phyloP scores from a whole-genome alignment of 352 stramenopile species.

The Globisporangium viniferum region DNA sequence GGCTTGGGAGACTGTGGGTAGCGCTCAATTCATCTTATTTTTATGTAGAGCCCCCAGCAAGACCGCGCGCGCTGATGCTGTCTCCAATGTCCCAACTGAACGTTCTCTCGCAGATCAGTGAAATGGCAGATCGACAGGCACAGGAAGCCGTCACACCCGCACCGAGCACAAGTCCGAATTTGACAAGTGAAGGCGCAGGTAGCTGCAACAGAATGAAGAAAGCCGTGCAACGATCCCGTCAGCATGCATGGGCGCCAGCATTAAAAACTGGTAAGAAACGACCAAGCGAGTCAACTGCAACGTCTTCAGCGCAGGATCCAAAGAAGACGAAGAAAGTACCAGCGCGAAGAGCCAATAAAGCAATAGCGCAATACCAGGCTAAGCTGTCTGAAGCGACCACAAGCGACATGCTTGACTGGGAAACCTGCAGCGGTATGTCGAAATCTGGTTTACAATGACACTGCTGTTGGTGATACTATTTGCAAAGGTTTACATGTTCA shows the following conservation, averaged over 20 bases:
- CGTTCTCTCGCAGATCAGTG: constrained; percentile 75
- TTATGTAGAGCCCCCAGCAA: background rate
- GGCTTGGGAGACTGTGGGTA: too few relatives aligned
- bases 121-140: constrained; percentile 43
- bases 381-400: background rate
- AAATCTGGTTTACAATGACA: background rate
- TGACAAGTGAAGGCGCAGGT: background rate
- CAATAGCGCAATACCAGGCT: background rate
- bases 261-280: background rate
- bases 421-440: constrained; percentile 53
- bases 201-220: background rate
- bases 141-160: constrained; percentile 1
- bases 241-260: constrained; percentile 27
- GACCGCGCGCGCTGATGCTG: constrained; percentile 32
- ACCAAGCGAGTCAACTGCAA: background rate
- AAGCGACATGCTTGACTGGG: constrained; percentile 60
- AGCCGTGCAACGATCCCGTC: background rate
- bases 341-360: background rate
- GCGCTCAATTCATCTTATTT: too few relatives aligned
- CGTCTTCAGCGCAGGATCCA: background rate
- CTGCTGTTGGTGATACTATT: background rate
- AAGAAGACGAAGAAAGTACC: constrained; percentile 8
- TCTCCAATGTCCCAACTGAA: constrained; percentile 70
- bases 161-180: constrained; percentile 1
- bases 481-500: background rate